These are phyloP conservation scores for Magnusiomyces tetraspermus DNA, from an alignment of 1,139 yeast genomes.

Conservation along the genomic window DNA sequence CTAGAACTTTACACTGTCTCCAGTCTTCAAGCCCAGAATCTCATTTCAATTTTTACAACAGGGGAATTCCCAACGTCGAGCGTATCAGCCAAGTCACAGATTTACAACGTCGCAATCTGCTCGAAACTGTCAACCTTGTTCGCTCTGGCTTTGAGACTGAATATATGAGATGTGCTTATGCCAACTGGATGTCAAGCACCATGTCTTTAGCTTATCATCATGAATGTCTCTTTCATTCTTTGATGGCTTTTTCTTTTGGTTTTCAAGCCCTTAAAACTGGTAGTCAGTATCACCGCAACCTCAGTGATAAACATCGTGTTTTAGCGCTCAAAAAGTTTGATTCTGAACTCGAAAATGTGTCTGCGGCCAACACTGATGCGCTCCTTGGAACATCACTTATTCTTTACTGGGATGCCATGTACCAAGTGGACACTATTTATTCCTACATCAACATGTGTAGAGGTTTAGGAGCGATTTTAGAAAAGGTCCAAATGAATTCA, in stretches of 20 bases:
- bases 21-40: background rate
- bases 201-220: constrained; percentile 22
- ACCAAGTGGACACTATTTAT: constrained; percentile 25
- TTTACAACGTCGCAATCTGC: constrained; percentile 9
- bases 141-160: constrained; percentile 29
- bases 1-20: constrained; percentile 25
- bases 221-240: constrained; percentile 26
- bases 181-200: constrained; percentile 25
- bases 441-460: constrained; percentile 26
- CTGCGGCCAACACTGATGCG: constrained; percentile 23
- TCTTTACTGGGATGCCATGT: constrained; percentile 29
- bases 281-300: constrained; percentile 14
- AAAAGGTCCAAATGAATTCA: constrained; percentile 21
- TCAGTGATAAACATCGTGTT: constrained; percentile 25
- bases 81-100: constrained; percentile 7
- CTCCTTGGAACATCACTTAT: constrained; percentile 25
- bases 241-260: constrained; percentile 28
- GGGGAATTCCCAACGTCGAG: background rate
- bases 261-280: constrained; percentile 22
- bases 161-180: constrained; percentile 24
- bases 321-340: constrained; percentile 25
- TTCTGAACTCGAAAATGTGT: constrained; percentile 19
- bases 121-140: constrained; percentile 8
- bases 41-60: background rate
- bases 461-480: constrained; percentile 28